These are phyloP conservation scores for Rosa multiflora DNA, from an alignment of 306 rosid species.

Conservation along the genomic window DNA sequence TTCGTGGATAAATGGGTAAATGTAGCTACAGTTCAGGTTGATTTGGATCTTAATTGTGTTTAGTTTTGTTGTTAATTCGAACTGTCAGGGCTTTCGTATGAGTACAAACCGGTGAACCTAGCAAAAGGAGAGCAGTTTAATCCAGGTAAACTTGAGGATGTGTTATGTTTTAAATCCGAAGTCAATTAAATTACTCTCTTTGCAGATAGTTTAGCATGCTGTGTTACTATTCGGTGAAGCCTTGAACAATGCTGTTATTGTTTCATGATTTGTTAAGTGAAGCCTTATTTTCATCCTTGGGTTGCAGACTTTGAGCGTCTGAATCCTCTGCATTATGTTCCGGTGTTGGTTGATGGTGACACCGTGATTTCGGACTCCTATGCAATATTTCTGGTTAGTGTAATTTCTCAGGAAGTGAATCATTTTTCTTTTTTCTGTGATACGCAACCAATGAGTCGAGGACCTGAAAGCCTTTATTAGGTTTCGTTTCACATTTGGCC, in stretches of 20 bases:
- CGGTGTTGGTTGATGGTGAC: slow-evolving; percentile 49
- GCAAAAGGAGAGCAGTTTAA: slow-evolving; percentile 37
- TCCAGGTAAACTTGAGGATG: slow-evolving; percentile 40
- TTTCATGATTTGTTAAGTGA: background rate
- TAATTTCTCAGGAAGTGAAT: slow-evolving; percentile 14
- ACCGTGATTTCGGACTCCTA: slow-evolving; percentile 44
- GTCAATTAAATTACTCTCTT: background rate
- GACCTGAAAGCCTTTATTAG: background rate
- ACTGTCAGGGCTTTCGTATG: slow-evolving; percentile 40
- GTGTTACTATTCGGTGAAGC: background rate
- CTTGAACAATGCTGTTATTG: background rate
- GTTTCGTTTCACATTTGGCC: background rate
- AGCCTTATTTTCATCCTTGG: background rate
- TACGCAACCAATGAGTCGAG: background rate
- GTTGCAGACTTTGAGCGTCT: slow-evolving; percentile 47
- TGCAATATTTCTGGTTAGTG: slow-evolving; percentile 50
- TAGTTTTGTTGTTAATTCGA: background rate
- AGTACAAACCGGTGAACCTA: slow-evolving; percentile 43
- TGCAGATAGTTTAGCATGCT: background rate
- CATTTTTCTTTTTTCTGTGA: background rate
- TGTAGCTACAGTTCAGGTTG: background rate
- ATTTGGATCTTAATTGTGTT: slow-evolving; percentile 1
- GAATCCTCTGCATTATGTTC: slow-evolving; percentile 49
- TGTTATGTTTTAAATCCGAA: background rate
- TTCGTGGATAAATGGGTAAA: background rate